phyloP scores from a whole-genome alignment of 2,329 filamentous ascomycete species.

The Anthostomella pinea region DNA sequence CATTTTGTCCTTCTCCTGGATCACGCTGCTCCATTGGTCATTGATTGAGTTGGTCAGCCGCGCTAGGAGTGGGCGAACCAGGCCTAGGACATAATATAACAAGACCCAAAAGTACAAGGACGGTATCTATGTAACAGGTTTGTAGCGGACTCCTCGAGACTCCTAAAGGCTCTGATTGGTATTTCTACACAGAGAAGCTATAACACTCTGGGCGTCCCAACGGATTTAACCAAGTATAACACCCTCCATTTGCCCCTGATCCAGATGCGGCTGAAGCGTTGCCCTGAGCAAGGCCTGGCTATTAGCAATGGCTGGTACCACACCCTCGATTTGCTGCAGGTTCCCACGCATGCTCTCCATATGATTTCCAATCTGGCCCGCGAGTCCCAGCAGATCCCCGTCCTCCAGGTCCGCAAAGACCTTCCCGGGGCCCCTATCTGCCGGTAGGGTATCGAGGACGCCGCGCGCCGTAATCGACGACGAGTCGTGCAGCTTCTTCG shows the following conservation, averaged over 20 bases:
- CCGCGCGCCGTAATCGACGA: not conserved
- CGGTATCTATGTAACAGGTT: too few relatives aligned
- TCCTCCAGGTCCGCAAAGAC: conserved; percentile 31
- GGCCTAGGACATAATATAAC: too few relatives aligned
- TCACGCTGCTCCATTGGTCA: too few relatives aligned
- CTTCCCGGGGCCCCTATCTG: conserved; percentile 17
- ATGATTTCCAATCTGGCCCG: conserved; percentile 50
- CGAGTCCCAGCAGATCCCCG: conserved; percentile 43
- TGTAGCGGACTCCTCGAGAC: too few relatives aligned
- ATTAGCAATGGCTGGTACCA: conserved; percentile 47
- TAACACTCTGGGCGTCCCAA: not conserved
- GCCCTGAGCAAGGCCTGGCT: conserved; percentile 49
- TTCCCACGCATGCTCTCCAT: conserved; percentile 56
- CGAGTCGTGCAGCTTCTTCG: conserved; percentile 27
- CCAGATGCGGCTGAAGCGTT: conserved; percentile 45
- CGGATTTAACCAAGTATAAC: conserved; percentile 43
- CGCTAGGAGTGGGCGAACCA: too few relatives aligned
- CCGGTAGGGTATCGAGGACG: conserved; percentile 14
- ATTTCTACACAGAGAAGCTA: not conserved
- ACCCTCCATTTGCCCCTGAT: conserved; percentile 44
- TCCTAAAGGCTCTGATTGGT: conserved; percentile 3
- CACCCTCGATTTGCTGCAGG: conserved; percentile 50
- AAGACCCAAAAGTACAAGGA: too few relatives aligned
- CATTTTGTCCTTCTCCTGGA: too few relatives aligned
- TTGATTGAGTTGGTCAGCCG: too few relatives aligned